These are phyloP conservation scores for Nannochloropsis granulata DNA, from an alignment of 108 stramenopile species.

Conservation along the genomic window DNA sequence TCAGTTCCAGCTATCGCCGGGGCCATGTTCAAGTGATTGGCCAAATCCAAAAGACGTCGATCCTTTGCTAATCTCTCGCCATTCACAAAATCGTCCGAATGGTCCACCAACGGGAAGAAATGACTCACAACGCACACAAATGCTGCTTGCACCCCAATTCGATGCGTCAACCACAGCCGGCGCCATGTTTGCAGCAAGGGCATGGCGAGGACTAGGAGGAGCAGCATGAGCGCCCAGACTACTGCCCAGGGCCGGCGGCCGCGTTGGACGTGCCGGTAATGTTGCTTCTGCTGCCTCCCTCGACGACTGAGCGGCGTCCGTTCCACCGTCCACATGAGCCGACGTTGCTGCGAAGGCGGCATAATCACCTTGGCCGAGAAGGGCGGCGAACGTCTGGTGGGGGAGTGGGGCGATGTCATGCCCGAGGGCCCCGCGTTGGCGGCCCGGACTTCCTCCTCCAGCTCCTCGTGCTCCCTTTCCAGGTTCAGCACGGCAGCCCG, in stretches of 20 bases:
- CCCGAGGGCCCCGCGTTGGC: not conserved
- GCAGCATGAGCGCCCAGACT: not conserved
- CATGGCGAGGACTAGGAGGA: not conserved
- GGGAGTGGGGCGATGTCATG: not conserved
- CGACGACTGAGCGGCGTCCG: not conserved
- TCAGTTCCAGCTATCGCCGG: not conserved
- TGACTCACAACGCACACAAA: not conserved
- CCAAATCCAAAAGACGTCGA: not conserved
- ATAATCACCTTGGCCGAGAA: not conserved
- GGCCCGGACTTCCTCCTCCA: not conserved
- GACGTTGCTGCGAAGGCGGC: not conserved
- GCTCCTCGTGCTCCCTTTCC: not conserved
- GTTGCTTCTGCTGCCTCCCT: not conserved
- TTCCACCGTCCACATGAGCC: not conserved
- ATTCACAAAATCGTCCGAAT: not conserved
- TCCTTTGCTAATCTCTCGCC: not conserved
- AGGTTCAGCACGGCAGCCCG: not conserved
- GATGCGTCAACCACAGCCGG: not conserved
- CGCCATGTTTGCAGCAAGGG: not conserved
- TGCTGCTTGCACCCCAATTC: not conserved
- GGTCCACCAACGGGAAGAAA: not conserved
- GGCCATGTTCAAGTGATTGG: not conserved
- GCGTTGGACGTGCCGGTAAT: not conserved
- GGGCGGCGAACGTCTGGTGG: not conserved
- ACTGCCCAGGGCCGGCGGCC: not conserved